Base-by-base conservation (phyloP, 2,329 filamentous ascomycete genomes). In the Ophiostoma populinum region DNA sequence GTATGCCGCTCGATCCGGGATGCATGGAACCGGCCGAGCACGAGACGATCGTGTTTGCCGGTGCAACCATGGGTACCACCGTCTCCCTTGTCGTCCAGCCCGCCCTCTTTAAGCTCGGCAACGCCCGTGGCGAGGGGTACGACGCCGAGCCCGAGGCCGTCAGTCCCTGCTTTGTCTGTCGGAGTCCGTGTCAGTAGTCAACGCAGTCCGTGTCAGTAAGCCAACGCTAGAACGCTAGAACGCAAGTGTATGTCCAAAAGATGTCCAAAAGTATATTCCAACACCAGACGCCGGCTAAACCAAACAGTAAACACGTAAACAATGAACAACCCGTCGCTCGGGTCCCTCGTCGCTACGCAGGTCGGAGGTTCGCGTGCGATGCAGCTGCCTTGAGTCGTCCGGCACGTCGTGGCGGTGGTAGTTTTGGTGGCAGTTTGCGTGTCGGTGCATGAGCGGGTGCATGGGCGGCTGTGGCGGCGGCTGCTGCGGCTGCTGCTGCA, bases 361-460 rank as follows among this genome's bases (percentile, higher is more conserved):
- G n/a, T n/a, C n/a, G 40, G 18, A 46, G 38, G 19, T 44, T 43
- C 3, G 34, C 30, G n/a, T 5, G 42, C 1, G 45, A 45, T 5
- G 43, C 40, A 2, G 45, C 36, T 24, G 40, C 37, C 31, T 34
- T 39, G 12, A 45, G 29, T 7, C 43, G 35, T 2, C 41, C 40
- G 5, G 21, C 39, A 3, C 45, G 42, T 5, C 45, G 39, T 4
- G 45, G 45, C 2, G 45, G 45, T 8, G 45, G 45, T 8, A 41
- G 40, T 15, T 47, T 47, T 1, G 45, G 43, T n/a, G 43, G 43
- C 24, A 46, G 35, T 28, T 46, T 46, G 21, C 7, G 13, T 32
- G 28, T 16, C 17, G n/a, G 33, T 6, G 6, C 13, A 19, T 31
- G 24, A 3, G 26, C 12, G 8, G 34, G 30, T 10, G 26, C 29